These are phyloP conservation scores for Pythium dissotocum DNA, from an alignment of 352 stramenopile genomes.

Conservation along the genomic window DNA sequence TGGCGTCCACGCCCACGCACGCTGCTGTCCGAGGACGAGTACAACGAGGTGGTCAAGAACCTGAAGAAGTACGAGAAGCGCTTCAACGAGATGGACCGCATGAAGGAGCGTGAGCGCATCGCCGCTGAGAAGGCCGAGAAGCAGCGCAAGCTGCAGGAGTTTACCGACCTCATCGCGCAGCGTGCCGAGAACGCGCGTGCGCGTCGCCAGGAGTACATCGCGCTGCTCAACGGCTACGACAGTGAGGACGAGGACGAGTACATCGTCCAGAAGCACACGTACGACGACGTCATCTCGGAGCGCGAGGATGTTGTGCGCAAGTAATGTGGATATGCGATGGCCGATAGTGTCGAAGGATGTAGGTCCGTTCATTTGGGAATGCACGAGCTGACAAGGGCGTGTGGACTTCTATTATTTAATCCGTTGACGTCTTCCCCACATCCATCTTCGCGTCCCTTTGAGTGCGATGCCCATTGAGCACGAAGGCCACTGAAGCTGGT, in stretches of 20 bases:
- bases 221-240: slow-evolving; percentile 77
- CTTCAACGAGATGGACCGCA: slow-evolving; percentile 86
- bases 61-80: slow-evolving; percentile 96
- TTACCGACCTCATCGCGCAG: slow-evolving; percentile 63
- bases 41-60: slow-evolving; percentile 95
- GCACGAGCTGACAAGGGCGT: not conserved
- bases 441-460: not conserved
- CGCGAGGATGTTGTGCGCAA: slow-evolving; percentile 76
- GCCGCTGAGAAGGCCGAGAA: slow-evolving; percentile 68
- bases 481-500: no score
- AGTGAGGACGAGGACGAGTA: slow-evolving; percentile 84
- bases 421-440: not conserved
- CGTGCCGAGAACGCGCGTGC: slow-evolving; percentile 33
- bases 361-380: slow-evolving; percentile 5
- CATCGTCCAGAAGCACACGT: slow-evolving; percentile 74
- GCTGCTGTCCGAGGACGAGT: slow-evolving; percentile 92
- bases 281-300: slow-evolving; percentile 70
- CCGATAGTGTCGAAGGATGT: not conserved
- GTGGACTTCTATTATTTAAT: slow-evolving; percentile 7
- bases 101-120: slow-evolving; percentile 80
- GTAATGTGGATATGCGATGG: slow-evolving; percentile 25
- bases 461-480: no score
- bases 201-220: slow-evolving; percentile 63
- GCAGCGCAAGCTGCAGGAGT: slow-evolving; percentile 66
- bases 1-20: slow-evolving; percentile 93